Conservation (phyloP, 345 rosid species). For the Eutrema heterophyllum region DNA sequence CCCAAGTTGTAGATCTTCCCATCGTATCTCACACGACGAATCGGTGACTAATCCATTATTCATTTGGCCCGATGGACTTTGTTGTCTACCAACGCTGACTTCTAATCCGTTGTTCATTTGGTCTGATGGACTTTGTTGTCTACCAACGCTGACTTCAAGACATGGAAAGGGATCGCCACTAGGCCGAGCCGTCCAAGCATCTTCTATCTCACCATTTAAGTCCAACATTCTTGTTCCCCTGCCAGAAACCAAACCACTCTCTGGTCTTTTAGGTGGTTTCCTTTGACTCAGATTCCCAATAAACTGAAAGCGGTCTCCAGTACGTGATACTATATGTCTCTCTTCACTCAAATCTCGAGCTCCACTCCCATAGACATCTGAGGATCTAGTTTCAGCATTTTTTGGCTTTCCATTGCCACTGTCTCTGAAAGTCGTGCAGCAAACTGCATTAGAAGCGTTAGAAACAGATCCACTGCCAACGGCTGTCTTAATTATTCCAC, state of each 20-base stretch:
- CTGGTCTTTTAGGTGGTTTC: conserved; percentile 26
- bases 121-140: conserved; percentile 45
- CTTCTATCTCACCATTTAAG: conserved; percentile 33
- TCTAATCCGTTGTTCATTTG: conserved; percentile 41
- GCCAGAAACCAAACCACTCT: conserved; percentile 26
- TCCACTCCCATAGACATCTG: conserved; percentile 24
- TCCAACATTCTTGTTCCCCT: conserved; percentile 37
- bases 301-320: conserved; percentile 31
- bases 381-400: conserved; percentile 8
- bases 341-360: conserved; percentile 26
- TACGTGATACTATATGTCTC: conserved; percentile 21
- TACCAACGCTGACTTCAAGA: conserved; percentile 38
- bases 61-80: conserved; percentile 46
- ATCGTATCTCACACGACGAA: conserved; percentile 55
- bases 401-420: conserved; percentile 19
- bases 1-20: conserved; percentile 70
- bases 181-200: conserved; percentile 33
- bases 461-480: conserved; percentile 21
- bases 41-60: conserved; percentile 33
- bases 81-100: too few species aligned
- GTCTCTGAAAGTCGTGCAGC: conserved; percentile 17
- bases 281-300: conserved; percentile 23
- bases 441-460: conserved; percentile 26
- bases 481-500: conserved; percentile 14
- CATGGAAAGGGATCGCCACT: conserved; percentile 28